Percentiles rank a stretch among this genome's conserved stretches.
These are phyloP conservation scores for Pisolithus marmoratus DNA, from an alignment of 768 basidiomycete genomes.

Conservation along the genomic window DNA sequence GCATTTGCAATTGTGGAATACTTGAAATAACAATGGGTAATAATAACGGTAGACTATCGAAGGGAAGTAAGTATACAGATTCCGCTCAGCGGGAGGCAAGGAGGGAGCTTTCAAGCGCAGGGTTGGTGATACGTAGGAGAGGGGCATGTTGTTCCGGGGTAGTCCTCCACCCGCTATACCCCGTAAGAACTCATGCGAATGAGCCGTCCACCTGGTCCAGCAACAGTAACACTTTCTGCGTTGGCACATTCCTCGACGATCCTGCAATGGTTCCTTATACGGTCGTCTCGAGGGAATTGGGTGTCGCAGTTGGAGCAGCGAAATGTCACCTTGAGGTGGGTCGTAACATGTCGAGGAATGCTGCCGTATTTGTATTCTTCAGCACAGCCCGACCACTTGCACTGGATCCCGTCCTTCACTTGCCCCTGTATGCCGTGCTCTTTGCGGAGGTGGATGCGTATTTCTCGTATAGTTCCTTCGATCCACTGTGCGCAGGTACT, in stretches of 20 bases:
- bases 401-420: neutral
- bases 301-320: neutral
- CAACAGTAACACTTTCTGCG: neutral
- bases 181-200: neutral
- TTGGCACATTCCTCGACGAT: neutral
- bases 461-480: slow-evolving; percentile 2
- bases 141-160: neutral
- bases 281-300: neutral
- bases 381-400: neutral
- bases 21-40: neutral
- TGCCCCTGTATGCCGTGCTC: neutral
- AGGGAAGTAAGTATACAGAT: neutral
- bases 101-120: too few species aligned
- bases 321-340: neutral
- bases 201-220: neutral
- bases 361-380: neutral
- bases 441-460: slow-evolving; percentile 1
- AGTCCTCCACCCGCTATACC: too few species aligned
- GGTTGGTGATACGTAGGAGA: neutral
- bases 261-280: neutral
- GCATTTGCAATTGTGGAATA: neutral
- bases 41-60: neutral
- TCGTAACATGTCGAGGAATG: slow-evolving; percentile 3
- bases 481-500: neutral
- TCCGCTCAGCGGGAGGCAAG: neutral